Evolutionary conservation across 2,329 filamentous ascomycete genomes (phyloP), one percentile per base, ranked within the genome.

Genomic region (Colletotrichum horii): DNA sequence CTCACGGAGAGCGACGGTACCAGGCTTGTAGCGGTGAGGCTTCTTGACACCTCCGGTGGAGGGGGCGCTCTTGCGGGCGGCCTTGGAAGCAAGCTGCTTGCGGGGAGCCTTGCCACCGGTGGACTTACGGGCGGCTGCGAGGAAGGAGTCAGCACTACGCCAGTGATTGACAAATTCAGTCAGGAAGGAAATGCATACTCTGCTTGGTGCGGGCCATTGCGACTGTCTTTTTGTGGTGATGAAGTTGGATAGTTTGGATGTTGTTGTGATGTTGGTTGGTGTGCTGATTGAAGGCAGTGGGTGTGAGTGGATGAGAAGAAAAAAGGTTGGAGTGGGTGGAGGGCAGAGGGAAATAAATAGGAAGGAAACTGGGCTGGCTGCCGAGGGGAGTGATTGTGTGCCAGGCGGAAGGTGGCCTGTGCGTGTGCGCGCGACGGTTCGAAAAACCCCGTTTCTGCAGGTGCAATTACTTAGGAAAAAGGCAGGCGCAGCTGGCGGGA

Each of bases 61-160:
- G 82, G 97, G 97, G 77, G 97, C 96, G 83, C 94, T 96, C 94
- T 99, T 99, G 91, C 97, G 96, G 84, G 97, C 96, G 81, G 96
- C 97, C 95, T 98, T 98, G 91, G 96, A 98, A 83, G 96, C 96
- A 85, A 98, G 96, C 93, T 98, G 96, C 95, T 99, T 99, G 89
- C 93, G 92, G 78, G 92, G 92, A 81, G 93, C 93, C 90, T 94
- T 94, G 91, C 93, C 93, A 92, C 93, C 93, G 83, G 93, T 94
- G 87, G 93, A 94, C 91, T 98, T 93, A 85, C 92, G 91, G 83
- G 91, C 91, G 82, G 77, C 77, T 78, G 61, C 30, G 11, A 22
- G 16, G 2, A 19, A 19, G 0, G 1, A 32, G 68, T 77, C 22
- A 78, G 73, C 22, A 14, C 55, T 22, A 38, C 26, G 15, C 4